A percentile compares a stretch with the other conserved stretches of the same genome.
These are phyloP conservation scores for Amphibolis antarctica DNA, from an alignment of 106 monocot species.

Conservation along the genomic window DNA sequence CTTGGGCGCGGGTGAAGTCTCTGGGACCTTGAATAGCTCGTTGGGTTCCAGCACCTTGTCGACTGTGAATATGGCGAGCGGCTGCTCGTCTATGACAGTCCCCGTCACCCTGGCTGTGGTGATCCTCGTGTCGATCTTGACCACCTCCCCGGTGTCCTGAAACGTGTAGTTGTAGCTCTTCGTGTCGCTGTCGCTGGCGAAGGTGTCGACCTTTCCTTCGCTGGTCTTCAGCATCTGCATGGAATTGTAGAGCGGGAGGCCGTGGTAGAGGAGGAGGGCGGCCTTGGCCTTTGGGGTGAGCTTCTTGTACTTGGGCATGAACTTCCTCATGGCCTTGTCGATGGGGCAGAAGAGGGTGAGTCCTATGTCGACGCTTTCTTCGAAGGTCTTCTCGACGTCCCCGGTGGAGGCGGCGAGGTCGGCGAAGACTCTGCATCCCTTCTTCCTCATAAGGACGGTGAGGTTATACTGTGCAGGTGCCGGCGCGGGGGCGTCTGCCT, in stretches of 20 bases:
- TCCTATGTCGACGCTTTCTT: constrained; percentile 27
- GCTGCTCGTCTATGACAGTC: constrained; percentile 48
- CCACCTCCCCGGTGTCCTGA: constrained; percentile 41
- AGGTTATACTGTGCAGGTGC: constrained; percentile 38
- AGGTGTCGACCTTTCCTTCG: constrained; percentile 50
- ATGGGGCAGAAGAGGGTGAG: constrained; percentile 69
- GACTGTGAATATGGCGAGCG: constrained; percentile 40
- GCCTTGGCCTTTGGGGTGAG: constrained; percentile 38
- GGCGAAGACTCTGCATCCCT: constrained; percentile 50
- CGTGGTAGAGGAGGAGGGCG: constrained; percentile 67
- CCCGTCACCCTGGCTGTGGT: constrained; percentile 23
- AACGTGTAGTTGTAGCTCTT: constrained; percentile 54
- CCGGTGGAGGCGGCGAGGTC: constrained; percentile 27
- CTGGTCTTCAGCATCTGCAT: constrained; percentile 35
- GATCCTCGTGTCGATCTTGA: constrained; percentile 29
- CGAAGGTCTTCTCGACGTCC: constrained; percentile 34
- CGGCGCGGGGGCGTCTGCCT: constrained; percentile 55
- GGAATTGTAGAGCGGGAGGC: constrained; percentile 52
- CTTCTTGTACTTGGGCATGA: constrained; percentile 61
- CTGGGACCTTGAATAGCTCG: constrained; percentile 43
- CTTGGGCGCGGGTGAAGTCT: constrained; percentile 21
- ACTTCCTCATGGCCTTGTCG: constrained; percentile 44
- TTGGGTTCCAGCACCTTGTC: constrained; percentile 41
- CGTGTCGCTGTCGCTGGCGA: constrained; percentile 42
- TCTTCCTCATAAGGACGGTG: constrained; percentile 28